Conservation (phyloP, 768 basidiomycete genomes). For the Mycena venus region DNA sequence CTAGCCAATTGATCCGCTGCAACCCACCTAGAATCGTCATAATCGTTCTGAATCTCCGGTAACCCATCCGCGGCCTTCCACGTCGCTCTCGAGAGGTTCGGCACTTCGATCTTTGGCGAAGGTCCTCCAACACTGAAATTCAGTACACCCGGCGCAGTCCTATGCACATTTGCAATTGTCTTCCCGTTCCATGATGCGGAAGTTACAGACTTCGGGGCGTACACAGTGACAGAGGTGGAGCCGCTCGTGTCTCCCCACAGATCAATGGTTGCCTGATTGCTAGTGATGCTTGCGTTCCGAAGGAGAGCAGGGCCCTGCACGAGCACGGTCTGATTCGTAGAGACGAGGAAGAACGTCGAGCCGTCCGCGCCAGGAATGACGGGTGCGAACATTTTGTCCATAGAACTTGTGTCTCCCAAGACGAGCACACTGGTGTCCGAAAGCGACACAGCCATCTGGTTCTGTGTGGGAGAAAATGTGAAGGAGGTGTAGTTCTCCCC, state of each 20-base stretch:
- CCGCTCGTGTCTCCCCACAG: slow-evolving; percentile 22
- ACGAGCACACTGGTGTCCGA: slow-evolving; percentile 20
- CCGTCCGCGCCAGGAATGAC: slow-evolving; percentile 22
- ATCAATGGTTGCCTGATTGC: slow-evolving; percentile 1
- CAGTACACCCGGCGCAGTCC: slow-evolving; percentile 11
- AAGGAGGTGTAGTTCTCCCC: slow-evolving; percentile 1
- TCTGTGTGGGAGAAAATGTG: slow-evolving; percentile 18
- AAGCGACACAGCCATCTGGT: slow-evolving; percentile 16
- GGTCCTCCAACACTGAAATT: slow-evolving; percentile 11
- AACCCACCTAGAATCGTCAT: slow-evolving; percentile 64
- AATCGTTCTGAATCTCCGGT: slow-evolving; percentile 62
- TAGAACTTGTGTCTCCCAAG: slow-evolving; percentile 10
- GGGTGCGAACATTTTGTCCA: slow-evolving; percentile 18
- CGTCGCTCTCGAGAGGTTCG: slow-evolving; percentile 5
- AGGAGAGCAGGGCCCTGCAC: slow-evolving; percentile 18
- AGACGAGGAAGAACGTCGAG: slow-evolving; percentile 15
- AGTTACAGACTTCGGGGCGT: slow-evolving; percentile 21
- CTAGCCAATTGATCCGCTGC: slow-evolving; percentile 63
- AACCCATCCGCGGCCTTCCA: slow-evolving; percentile 69
- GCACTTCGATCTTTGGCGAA: slow-evolving; percentile 9
- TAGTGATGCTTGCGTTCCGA: slow-evolving; percentile 14
- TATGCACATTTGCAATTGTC: background rate
- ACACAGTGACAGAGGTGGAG: slow-evolving; percentile 16
- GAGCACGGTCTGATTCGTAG: slow-evolving; percentile 24
- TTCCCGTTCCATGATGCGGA: slow-evolving; percentile 24